Conservation (phyloP, 257 asterid species). For the Solanum chaucha region DNA sequence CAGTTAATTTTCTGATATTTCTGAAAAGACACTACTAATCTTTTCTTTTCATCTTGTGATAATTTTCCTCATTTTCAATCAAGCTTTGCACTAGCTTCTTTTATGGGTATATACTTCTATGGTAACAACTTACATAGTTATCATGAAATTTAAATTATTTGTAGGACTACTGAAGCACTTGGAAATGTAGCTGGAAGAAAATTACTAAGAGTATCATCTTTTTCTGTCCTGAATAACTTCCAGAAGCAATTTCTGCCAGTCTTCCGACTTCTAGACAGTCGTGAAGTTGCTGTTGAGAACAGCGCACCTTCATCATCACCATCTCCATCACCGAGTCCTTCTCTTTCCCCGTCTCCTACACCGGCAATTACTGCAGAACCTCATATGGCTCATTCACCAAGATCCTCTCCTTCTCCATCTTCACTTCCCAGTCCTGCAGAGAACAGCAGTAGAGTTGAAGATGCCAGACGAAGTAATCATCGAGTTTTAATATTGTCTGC, state of each 20-base stretch:
- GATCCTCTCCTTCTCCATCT: constrained; percentile 20
- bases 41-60: not conserved
- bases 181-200: constrained; percentile 29
- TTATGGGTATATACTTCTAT: not conserved
- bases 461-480: not conserved
- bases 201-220: constrained; percentile 19
- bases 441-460: constrained; percentile 3
- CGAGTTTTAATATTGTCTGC: constrained; percentile 22
- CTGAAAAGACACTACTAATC: not conserved
- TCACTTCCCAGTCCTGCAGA: constrained; percentile 14
- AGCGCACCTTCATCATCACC: constrained; percentile 5
- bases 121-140: not conserved
- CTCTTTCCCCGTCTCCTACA: constrained; percentile 26
- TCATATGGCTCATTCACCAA: constrained; percentile 17
- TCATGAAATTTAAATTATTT: not conserved
- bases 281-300: not conserved
- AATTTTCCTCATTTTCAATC: not conserved
- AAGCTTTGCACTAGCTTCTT: not conserved
- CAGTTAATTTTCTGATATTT: not conserved
- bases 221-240: not conserved
- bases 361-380: constrained; percentile 7
- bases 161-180: constrained; percentile 32
- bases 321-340: not conserved
- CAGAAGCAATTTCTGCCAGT: not conserved
- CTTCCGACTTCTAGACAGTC: not conserved